phyloP scores from a whole-genome alignment of 805 yeast genomes.

The Lipomyces chichibuensis region DNA sequence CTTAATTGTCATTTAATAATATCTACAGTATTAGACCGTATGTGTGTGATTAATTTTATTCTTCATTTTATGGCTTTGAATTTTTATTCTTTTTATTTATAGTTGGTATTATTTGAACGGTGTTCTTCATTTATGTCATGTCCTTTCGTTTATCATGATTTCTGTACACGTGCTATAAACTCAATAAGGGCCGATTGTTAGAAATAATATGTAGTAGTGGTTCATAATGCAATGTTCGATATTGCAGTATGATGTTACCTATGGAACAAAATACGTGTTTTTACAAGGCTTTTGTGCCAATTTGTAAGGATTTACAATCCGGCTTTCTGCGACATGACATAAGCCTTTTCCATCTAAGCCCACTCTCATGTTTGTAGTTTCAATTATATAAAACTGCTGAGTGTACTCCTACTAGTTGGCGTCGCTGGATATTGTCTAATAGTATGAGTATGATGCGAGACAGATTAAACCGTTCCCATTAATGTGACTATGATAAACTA shows the following conservation, averaged over 20 bases:
- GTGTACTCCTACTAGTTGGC: too few species aligned
- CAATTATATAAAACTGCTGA: too few species aligned
- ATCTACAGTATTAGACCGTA: background rate
- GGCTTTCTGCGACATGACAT: too few species aligned
- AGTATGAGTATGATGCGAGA: background rate
- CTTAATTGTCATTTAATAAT: background rate
- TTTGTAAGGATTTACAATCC: too few species aligned
- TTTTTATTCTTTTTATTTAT: background rate
- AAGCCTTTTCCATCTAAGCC: too few species aligned
- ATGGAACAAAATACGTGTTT: background rate
- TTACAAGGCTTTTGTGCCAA: background rate
- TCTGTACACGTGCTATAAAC: background rate
- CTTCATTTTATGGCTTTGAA: background rate
- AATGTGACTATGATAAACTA: background rate
- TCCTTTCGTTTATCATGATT: background rate
- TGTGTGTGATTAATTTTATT: background rate
- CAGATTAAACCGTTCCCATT: too few species aligned
- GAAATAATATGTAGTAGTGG: background rate
- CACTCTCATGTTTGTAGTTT: too few species aligned
- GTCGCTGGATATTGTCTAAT: background rate
- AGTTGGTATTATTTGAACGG: background rate
- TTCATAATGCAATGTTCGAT: background rate
- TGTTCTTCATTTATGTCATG: background rate
- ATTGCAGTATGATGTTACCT: background rate
- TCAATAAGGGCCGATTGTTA: background rate